Evolutionary conservation across 179 eudicot genomes (phyloP).

Genomic region (Drosera spatulata): DNA sequence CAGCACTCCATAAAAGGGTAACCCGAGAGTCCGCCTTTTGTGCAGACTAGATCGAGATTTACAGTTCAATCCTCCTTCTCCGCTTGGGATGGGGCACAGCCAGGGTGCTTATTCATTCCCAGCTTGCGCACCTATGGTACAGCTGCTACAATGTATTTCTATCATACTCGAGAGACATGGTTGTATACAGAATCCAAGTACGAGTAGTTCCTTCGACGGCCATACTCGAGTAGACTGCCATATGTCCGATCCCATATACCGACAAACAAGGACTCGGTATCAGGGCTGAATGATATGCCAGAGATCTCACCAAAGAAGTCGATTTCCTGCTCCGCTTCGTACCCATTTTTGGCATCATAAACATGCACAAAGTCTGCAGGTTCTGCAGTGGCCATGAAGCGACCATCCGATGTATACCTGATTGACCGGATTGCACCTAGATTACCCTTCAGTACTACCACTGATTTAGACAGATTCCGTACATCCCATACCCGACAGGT

Average conservation of each 20-base stretch:
- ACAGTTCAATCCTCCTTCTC: no score
- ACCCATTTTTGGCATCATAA: slow-evolving; percentile 33
- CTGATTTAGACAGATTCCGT: slow-evolving; percentile 36
- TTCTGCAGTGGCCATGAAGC: slow-evolving; percentile 63
- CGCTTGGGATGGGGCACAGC: no score
- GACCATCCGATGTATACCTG: slow-evolving; percentile 55
- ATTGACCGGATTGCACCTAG: slow-evolving; percentile 58
- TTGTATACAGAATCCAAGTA: slow-evolving; percentile 26
- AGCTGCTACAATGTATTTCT: no score
- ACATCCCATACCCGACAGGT: slow-evolving; percentile 69
- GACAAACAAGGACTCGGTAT: slow-evolving; percentile 43
- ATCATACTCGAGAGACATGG: no score
- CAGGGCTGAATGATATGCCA: slow-evolving; percentile 58
- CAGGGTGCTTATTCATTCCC: no score
- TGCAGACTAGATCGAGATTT: no score
- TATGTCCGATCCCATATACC: slow-evolving; percentile 72
- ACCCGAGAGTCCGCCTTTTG: no score
- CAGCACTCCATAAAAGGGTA: no score
- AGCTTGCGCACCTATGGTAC: no score
- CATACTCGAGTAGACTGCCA: slow-evolving; percentile 56
- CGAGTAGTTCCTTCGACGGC: slow-evolving; percentile 32
- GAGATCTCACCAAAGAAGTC: slow-evolving; percentile 72
- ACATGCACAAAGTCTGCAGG: slow-evolving; percentile 70
- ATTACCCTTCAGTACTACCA: slow-evolving; percentile 38
- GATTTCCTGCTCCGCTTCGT: slow-evolving; percentile 47